Evolutionary conservation across 2,329 filamentous ascomycete genomes (phyloP).

Genomic region (Trichoderma breve): DNA sequence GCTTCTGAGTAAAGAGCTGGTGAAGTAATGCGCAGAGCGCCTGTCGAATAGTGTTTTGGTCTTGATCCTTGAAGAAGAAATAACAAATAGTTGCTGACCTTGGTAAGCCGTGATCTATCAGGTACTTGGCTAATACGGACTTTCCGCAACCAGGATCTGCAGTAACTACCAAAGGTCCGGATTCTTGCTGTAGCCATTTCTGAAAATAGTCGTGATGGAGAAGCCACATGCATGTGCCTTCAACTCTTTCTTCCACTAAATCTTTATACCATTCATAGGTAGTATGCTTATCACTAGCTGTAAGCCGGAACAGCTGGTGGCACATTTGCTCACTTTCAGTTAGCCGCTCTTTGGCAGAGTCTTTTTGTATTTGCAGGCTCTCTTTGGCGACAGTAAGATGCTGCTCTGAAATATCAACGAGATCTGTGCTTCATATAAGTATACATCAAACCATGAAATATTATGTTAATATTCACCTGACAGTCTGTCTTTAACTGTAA

Average conservation of each 20-base stretch:
- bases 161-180: neutral
- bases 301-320: neutral
- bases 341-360: neutral
- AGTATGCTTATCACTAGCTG: neutral
- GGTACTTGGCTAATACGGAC: neutral
- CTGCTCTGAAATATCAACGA: neutral
- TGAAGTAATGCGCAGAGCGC: neutral
- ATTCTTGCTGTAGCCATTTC: neutral
- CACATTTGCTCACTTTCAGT: neutral
- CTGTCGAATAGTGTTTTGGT: neutral
- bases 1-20: neutral
- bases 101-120: neutral
- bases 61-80: neutral
- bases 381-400: rapidly evolving
- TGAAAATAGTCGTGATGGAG: neutral
- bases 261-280: neutral
- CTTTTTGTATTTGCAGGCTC: neutral
- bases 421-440: neutral
- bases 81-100: neutral
- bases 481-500: neutral
- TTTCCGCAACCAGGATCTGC: neutral
- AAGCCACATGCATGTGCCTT: neutral
- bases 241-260: neutral
- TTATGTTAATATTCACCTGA: neutral
- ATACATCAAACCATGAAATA: neutral